Percentiles rank a stretch among this genome's conserved stretches.
phyloP scores from a whole-genome alignment of 441 rosid species.

The Pelargonium citronellum region DNA sequence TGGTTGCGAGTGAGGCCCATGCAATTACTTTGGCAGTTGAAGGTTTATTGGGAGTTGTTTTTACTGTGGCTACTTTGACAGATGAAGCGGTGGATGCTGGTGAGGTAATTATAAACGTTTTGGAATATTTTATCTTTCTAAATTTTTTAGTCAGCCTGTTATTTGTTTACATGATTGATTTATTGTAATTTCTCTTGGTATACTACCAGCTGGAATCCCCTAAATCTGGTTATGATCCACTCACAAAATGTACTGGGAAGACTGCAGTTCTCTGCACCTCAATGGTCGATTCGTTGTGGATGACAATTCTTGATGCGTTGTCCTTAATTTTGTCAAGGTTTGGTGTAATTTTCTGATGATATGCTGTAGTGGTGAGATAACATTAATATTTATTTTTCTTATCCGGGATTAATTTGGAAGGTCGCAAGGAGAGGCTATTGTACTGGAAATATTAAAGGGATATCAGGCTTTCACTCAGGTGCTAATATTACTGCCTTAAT shows the following conservation, averaged over 20 bases:
- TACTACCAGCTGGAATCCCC: conserved; percentile 86
- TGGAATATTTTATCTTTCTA: conserved; percentile 13
- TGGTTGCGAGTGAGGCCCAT: conserved; percentile 99
- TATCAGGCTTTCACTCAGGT: conserved; percentile 99
- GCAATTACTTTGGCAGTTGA: conserved; percentile 95
- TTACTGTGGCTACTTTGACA: conserved; percentile 95
- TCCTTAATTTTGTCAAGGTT: conserved; percentile 94
- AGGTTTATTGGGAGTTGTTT: conserved; percentile 93
- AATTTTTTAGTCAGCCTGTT: conserved; percentile 12
- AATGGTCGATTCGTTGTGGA: conserved; percentile 95
- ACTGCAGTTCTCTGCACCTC: conserved; percentile 78
- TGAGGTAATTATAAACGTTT: conserved; percentile 53
- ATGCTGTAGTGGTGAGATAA: conserved; percentile 9
- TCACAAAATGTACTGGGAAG: conserved; percentile 54
- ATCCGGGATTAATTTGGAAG: conserved; percentile 44
- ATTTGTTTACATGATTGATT: conserved; percentile 18
- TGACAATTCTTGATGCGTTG: conserved; percentile 89
- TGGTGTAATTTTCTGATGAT: conserved; percentile 20
- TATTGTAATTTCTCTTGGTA: conserved; percentile 19
- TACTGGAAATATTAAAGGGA: conserved; percentile 92
- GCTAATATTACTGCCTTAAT: conserved; percentile 20
- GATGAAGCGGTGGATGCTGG: conserved; percentile 95
- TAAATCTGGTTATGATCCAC: conserved; percentile 62
- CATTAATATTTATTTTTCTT: conserved; percentile 21
- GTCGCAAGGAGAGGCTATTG: conserved; percentile 99